A percentile compares a stretch with the other conserved stretches of the same genome.
These are phyloP conservation scores for Chrysanthemum lavandulifolium DNA, from an alignment of 129 eudicot species.

Conservation along the genomic window DNA sequence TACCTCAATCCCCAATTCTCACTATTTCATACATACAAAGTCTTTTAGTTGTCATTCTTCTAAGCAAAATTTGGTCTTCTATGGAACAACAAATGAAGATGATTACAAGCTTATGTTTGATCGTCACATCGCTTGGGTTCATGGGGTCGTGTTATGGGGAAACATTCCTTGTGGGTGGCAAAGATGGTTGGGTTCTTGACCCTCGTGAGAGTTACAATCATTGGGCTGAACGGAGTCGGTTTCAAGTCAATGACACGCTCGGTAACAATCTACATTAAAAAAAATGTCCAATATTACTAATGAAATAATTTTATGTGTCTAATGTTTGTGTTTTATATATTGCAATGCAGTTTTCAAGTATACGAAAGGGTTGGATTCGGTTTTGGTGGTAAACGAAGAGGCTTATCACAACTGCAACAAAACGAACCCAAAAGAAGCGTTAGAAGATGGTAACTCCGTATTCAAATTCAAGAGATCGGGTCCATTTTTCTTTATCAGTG, in stretches of 20 bases:
- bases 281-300: too few species aligned
- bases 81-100: slow-evolving; percentile 18
- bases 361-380: slow-evolving; percentile 55
- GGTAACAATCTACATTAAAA: too few species aligned
- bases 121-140: too few species aligned
- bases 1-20: slow-evolving; percentile 10
- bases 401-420: slow-evolving; percentile 58
- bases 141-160: slow-evolving; percentile 29
- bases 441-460: slow-evolving; percentile 38
- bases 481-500: slow-evolving; percentile 68
- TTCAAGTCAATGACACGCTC: slow-evolving; percentile 63
- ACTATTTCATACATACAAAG: too few species aligned
- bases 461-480: slow-evolving; percentile 52
- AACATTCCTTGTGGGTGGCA: slow-evolving; percentile 55
- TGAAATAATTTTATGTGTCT: too few species aligned
- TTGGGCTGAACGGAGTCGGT: slow-evolving; percentile 58
- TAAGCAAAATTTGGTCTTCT: neutral
- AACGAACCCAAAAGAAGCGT: slow-evolving; percentile 30
- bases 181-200: slow-evolving; percentile 55
- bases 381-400: slow-evolving; percentile 49
- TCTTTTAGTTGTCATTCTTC: too few species aligned
- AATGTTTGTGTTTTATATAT: neutral
- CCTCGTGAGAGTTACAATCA: slow-evolving; percentile 49
- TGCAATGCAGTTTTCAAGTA: slow-evolving; percentile 59
- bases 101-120: slow-evolving; percentile 20